phyloP scores from a whole-genome alignment of 1,284 basidiomycete species.

The Calocybe gambosa region DNA sequence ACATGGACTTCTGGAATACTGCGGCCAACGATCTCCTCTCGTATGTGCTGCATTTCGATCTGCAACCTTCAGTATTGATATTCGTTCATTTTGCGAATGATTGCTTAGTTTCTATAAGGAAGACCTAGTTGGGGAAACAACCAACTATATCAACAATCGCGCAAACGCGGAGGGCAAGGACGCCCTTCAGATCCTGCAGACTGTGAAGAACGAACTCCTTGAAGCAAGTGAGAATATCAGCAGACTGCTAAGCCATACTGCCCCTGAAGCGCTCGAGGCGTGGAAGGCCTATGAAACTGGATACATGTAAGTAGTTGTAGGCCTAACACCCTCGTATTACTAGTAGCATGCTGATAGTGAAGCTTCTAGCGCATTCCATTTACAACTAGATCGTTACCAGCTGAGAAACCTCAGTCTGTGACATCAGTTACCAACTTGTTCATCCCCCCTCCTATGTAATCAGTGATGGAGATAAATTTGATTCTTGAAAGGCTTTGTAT shows the following conservation, averaged over 20 bases:
- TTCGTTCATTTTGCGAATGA: not conserved
- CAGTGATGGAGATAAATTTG: too few species aligned
- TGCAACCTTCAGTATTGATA: not conserved
- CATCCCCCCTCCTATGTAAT: too few species aligned
- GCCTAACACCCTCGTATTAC: too few species aligned
- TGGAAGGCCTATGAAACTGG: slow-evolving; percentile 11
- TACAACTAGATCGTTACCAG: slow-evolving; percentile 4
- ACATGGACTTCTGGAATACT: slow-evolving; percentile 16
- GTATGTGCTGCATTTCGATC: slow-evolving; percentile 1
- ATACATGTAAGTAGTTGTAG: slow-evolving; percentile 5
- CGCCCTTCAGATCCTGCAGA: slow-evolving; percentile 1
- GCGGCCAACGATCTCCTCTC: slow-evolving; percentile 14
- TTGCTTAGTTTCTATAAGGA: slow-evolving; percentile 12
- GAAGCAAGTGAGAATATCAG: slow-evolving; percentile 5
- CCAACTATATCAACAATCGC: slow-evolving; percentile 12
- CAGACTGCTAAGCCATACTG: not conserved
- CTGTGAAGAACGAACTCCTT: slow-evolving; percentile 4
- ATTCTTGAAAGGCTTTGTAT: too few species aligned
- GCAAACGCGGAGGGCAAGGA: slow-evolving; percentile 6
- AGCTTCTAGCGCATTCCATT: slow-evolving; percentile 5
- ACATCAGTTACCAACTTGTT: too few species aligned
- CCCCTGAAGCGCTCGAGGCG: not conserved
- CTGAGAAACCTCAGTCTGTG: not conserved
- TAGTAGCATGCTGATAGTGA: not conserved
- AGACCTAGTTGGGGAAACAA: slow-evolving; percentile 7